Evolutionary conservation across 2,329 filamentous ascomycete genomes (phyloP).

Genomic region (Talaromyces sp.): DNA sequence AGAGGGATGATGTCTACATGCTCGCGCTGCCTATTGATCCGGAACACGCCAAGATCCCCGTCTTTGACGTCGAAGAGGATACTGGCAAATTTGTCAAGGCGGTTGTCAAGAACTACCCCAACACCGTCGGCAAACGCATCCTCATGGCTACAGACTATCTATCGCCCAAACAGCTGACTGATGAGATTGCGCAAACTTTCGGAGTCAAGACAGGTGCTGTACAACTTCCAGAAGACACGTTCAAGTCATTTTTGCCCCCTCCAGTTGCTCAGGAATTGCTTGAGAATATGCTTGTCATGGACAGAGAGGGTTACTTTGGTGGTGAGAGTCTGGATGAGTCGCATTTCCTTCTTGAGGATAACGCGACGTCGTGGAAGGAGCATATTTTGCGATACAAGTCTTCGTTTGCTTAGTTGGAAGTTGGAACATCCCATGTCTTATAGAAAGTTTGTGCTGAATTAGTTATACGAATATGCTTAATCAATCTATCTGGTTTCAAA

Average conservation of each 20-base stretch:
- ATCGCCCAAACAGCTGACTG: conserved; percentile 43
- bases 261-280: conserved; percentile 48
- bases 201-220: conserved; percentile 40
- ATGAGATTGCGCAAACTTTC: conserved; percentile 40
- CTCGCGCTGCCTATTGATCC: conserved; percentile 21
- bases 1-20: conserved; percentile 13
- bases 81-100: conserved; percentile 29
- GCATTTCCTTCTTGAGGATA: not conserved
- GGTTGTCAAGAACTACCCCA: conserved; percentile 36
- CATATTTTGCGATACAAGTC: not conserved
- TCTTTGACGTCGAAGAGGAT: conserved; percentile 21
- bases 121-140: conserved; percentile 43
- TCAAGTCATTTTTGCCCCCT: conserved; percentile 37
- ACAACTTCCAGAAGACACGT: conserved; percentile 44
- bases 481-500: not conserved
- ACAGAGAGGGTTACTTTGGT: conserved; percentile 54
- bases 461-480: not conserved
- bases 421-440: not conserved
- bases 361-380: conserved; percentile 7
- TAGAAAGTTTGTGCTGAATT: not conserved
- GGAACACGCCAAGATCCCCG: conserved; percentile 19
- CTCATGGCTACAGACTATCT: conserved; percentile 46
- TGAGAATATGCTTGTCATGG: conserved; percentile 53
- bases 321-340: conserved; percentile 30
- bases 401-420: not conserved